Evolutionary conservation across 768 basidiomycete genomes (phyloP), one percentile per base, ranked within the genome.

Genomic region (Boletus reticuloceps): DNA sequence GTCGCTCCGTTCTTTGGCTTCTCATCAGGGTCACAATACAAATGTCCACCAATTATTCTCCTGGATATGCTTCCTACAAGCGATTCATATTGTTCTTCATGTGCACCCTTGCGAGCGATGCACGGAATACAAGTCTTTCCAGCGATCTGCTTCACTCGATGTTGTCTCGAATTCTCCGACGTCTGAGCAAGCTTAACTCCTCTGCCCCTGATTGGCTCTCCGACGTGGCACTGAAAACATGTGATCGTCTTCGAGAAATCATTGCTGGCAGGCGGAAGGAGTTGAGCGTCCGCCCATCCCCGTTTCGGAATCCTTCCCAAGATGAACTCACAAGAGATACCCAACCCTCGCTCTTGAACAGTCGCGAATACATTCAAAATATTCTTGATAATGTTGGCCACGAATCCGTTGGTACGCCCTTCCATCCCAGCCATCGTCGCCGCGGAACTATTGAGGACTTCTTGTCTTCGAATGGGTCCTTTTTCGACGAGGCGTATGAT

Each of bases 381-480:
- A 4, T 17, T 17, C 47, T 47, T 14, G 8, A 13, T 5, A 37
- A 47, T 36, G 13, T 16, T 47, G 34, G 4, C 14, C 47, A 22
- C 5, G 13, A 37, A 20, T 9, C 19, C 14, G 5, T 22, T 36
- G 13, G 6, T 14, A 3, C 46, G n/a, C 1, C 27, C 10, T 66
- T 66, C 48, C 5, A 25, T 14, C 58, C 43, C 2, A 16, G 36
- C 1, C 31, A 55, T 37, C 53, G 4, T 29, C 34, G 7, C 2
- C 58, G 58, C 2, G 60, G 63, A 2, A 46, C 50, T 17, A 46
- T 66, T 17, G 39, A 47, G 3, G 27, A 62, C 13, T 63, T 66
- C n/a, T 20, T 66, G 49, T 66, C 58, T 17, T 45, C 43, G 5
- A 34, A 59, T 16, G 43, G 55, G 13, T 9, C 31, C 5, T 59